Base-by-base conservation (phyloP, 2,329 filamentous ascomycete genomes). In the Cladophialophora immunda region DNA sequence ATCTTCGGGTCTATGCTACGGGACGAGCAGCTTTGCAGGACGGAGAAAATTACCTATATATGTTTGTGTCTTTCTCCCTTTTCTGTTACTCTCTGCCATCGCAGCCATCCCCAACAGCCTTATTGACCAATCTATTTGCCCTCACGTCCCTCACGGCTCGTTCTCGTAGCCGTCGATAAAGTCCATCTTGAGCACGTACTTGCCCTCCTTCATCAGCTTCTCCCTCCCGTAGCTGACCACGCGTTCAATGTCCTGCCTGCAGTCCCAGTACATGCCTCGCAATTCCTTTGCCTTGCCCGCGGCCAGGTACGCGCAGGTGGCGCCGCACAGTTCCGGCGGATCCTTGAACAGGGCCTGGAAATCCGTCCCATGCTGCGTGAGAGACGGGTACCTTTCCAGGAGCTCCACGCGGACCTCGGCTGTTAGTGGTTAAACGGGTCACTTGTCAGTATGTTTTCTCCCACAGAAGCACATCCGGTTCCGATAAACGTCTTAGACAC, bases 121-220 rank as follows among this genome's bases (percentile, higher is more conserved):
- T n/a, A n/a, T n/a, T n/a, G n/a, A n/a, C n/a, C n/a, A n/a, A n/a
- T n/a, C n/a, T n/a, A n/a, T 58, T 15, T 41, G 17, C 36, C 30
- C 34, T 34, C n/a, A n/a, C 3, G 11, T 41, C 13, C 17, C 56
- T 58, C n/a, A 70, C 13, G 68, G 68, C 62, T 70, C 68, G 29
- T 70, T 70, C 45, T 67, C 38, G 47, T 70, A 70, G 0, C 68
- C 68, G 1, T 67, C 65, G 36, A 70, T 52, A 38, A 70, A 70
- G 6, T 68, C 55, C 7, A 70, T 50, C 22, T 27, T 65, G 58
- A 70, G 47, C 11, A 36, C 60, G 47, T 70, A 62, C 52, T 61
- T 54, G n/a, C 29, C 22, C 22, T 70, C 62, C 11, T 60, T 17
- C 32, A 50, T 29, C 22, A 70, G 50, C 47, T 34, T 63, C 22